phyloP scores from a whole-genome alignment of 371 early-diverging fungal species.

The Globomyces sp. region DNA sequence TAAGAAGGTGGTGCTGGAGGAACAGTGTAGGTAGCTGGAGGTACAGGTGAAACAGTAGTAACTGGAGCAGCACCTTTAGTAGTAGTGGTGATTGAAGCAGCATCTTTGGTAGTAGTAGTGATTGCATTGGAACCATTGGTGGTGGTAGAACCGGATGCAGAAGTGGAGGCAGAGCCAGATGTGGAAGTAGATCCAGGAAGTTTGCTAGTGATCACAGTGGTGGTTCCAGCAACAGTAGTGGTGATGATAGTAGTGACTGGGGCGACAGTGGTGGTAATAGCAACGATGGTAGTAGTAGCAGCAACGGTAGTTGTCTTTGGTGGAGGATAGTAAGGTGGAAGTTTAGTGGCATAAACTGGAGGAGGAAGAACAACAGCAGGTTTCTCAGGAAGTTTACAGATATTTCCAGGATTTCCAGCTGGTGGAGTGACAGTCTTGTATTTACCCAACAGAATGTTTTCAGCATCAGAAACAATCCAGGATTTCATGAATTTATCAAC shows the following conservation, averaged over 20 bases:
- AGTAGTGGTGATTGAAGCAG: not conserved
- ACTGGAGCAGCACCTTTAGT: not conserved
- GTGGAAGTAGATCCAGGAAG: not conserved
- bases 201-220: not conserved
- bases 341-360: not conserved
- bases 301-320: constrained; percentile 2
- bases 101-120: not conserved
- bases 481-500: not conserved
- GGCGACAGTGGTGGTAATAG: not conserved
- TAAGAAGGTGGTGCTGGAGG: constrained; percentile 10
- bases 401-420: not conserved
- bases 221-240: not conserved
- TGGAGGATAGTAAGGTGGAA: constrained; percentile 1
- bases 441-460: constrained; percentile 2
- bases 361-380: not conserved
- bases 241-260: constrained; percentile 10
- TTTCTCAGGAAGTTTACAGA: constrained; percentile 3
- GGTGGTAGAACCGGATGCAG: not conserved
- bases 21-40: not conserved
- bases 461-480: constrained; percentile 2
- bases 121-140: not conserved
- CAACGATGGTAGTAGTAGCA: not conserved
- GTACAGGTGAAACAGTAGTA: not conserved
- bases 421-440: not conserved
- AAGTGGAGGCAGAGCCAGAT: not conserved